Evolutionary conservation across 148 eudicot species (phyloP), one percentile per base, ranked within the genome.

Genomic region (Vaccinium myrtillus): DNA sequence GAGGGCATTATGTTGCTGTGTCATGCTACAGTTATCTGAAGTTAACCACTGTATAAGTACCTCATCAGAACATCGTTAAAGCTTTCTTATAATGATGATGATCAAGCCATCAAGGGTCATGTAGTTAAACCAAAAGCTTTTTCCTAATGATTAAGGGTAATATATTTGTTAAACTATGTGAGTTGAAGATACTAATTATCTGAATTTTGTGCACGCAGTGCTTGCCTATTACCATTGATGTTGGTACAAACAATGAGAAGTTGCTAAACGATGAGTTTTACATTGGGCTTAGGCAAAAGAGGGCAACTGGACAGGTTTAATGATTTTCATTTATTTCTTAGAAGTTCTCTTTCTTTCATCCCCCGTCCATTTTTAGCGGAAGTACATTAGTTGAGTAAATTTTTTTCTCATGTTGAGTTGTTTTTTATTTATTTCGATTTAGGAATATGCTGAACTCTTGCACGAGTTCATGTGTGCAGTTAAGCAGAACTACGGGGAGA

Each of bases 221-320:
- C 89, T 89, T 96, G 87, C 99, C 99, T 53, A 91, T 96, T 83
- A 96, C 98, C 67, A 91, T 96, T 65, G 99, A 96, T 54, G 99
- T 96, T 80, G 99, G 99, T 69, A 96, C 99, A 81, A 96, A 96
- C 88, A 96, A 92, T 79, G 87, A 93, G 90, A 88, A 89, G 83
- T 89, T 96, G 74, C 76, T 96, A 83, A 89, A 96, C 11, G 98
- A 96, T 63, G 99, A 96, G 51, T 96, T 93, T 83, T 94, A 96
- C 78, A 96, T 94, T 76, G 99, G 99, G 79, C 90, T 94, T 81
- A 91, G 80, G 90, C 97, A 93, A 78, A 94, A 86, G 25, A 88
- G 98, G 84, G 97, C 95, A 85, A 92, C 91, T 67, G 98, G 95
- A 19, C 84, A 93, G 92, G 93, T 93, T n/a, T 67, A 39, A 36